Percentiles rank a stretch among this genome's conserved stretches.
These are phyloP conservation scores for Fusarium palustre DNA, from an alignment of 2,329 filamentous ascomycete species.

Conservation along the genomic window DNA sequence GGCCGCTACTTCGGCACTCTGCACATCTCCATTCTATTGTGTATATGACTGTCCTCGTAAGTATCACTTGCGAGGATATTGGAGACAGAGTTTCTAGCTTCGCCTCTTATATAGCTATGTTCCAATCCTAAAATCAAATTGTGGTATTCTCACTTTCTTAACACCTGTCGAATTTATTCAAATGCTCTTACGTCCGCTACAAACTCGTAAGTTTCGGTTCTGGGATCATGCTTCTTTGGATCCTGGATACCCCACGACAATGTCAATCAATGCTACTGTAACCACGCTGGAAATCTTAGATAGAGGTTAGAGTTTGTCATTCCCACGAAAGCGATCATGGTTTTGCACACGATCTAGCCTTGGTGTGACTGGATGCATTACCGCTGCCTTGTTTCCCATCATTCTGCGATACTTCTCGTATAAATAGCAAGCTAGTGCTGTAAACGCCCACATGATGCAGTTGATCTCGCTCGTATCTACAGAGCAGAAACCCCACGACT, in stretches of 20 bases:
- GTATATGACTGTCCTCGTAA: not conserved
- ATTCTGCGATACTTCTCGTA: constrained; percentile 5
- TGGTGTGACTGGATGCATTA: not conserved
- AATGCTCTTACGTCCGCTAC: not conserved
- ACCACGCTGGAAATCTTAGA: not conserved
- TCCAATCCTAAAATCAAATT: not conserved
- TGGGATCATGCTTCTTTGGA: constrained; percentile 15
- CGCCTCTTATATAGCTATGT: not conserved
- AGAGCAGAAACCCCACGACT: not conserved
- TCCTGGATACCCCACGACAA: constrained; percentile 13
- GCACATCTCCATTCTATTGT: not conserved
- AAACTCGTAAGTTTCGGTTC: not conserved
- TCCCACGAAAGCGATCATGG: not conserved
- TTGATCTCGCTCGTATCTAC: constrained; percentile 29
- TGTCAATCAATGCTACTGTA: constrained; percentile 5
- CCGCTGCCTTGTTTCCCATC: not conserved
- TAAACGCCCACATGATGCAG: constrained; percentile 8
- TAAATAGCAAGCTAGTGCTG: constrained; percentile 8
- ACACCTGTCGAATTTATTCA: not conserved
- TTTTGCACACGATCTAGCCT: not conserved
- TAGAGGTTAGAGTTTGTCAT: not conserved
- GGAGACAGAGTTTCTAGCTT: not conserved
- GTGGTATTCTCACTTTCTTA: not conserved
- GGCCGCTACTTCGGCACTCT: constrained; percentile 3
- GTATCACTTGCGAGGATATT: not conserved